Conservation (phyloP, 1,139 yeast species). For the Nakaseomyces sp. region DNA sequence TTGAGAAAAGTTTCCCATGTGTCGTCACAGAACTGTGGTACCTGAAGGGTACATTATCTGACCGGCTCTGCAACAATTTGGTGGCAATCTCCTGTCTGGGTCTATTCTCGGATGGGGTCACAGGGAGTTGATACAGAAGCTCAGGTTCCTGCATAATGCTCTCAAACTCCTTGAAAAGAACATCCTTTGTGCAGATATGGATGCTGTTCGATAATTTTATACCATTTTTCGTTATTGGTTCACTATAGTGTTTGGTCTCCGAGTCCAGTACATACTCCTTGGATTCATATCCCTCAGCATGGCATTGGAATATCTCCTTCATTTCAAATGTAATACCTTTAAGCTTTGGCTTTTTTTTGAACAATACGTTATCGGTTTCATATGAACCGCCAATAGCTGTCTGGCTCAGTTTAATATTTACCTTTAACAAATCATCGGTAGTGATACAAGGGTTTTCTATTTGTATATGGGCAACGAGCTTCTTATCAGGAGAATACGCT, state of each 20-base stretch:
- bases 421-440: conserved; percentile 41
- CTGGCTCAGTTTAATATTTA: conserved; percentile 34
- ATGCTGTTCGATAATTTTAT: conserved; percentile 20
- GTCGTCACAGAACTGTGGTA: conserved; percentile 38
- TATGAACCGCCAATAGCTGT: conserved; percentile 26
- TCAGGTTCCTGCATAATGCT: conserved; percentile 28
- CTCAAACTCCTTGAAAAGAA: conserved; percentile 25
- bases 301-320: conserved; percentile 38
- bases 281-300: conserved; percentile 27
- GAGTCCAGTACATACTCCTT: conserved; percentile 27
- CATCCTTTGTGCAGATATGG: conserved; percentile 23
- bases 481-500: conserved; percentile 26
- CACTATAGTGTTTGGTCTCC: conserved; percentile 25
- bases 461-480: conserved; percentile 18
- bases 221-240: conserved; percentile 22
- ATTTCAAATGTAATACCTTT: conserved; percentile 42
- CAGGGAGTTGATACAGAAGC: conserved; percentile 23
- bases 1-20: conserved; percentile 43
- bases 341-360: conserved; percentile 35
- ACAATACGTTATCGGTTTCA: conserved; percentile 7
- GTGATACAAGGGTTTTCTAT: conserved; percentile 32
- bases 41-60: conserved; percentile 28
- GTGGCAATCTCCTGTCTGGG: conserved; percentile 11
- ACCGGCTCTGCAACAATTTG: conserved; percentile 21
- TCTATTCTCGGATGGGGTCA: conserved; percentile 7